Evolutionary conservation across 768 basidiomycete species (phyloP), one percentile per base, ranked within the genome.

Genomic region (Sistotremastrum niveocremeum): DNA sequence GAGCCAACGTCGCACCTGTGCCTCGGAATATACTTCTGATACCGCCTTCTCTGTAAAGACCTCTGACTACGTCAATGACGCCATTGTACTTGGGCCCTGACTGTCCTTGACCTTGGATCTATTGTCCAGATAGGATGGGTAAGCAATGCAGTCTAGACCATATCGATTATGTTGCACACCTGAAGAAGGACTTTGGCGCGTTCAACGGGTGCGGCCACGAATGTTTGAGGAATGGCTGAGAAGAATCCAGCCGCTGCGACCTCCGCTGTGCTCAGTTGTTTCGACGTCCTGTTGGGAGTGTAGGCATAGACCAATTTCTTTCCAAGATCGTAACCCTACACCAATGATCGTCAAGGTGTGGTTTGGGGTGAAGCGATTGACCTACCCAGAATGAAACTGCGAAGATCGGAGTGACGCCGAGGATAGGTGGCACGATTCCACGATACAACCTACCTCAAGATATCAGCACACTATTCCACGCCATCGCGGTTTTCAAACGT

Each of bases 401-500:
- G 56, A 99, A 99, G 57, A 97, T 98, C 34, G 95, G 95, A 4
- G 95, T 98, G 31, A 99, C 89, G 31, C 94, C 90, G 32, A 95
- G 67, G 48, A 97, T 64, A 39, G 93, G 93, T 34, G 93, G 91
- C 3, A 93, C 84, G 66, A 97, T 89, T 34, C 89, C 90, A 50
- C 89, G 84, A 57, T 91, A 94, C 59, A 94, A 58, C 31, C 88
- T 91, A 51, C 3, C 44, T 36, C 47, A 12, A n/a, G 33, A 42
- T 38, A 32, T 38, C 39, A 45, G 39, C 33, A 4, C 20, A 12
- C 5, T 20, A 8, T 39, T n/a, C 32, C n/a, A n/a, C n/a, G n/a
- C n/a, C 12, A 41, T 12, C 31, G 20, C 7, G 34, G 38, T 29
- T 51, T 4, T 9, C 11, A 34, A n/a, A 54, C 71, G 46, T 55